Evolutionary conservation across 176 grass and related monocot genomes (phyloP).

Genomic region (Miscanthus lutarioriparius): DNA sequence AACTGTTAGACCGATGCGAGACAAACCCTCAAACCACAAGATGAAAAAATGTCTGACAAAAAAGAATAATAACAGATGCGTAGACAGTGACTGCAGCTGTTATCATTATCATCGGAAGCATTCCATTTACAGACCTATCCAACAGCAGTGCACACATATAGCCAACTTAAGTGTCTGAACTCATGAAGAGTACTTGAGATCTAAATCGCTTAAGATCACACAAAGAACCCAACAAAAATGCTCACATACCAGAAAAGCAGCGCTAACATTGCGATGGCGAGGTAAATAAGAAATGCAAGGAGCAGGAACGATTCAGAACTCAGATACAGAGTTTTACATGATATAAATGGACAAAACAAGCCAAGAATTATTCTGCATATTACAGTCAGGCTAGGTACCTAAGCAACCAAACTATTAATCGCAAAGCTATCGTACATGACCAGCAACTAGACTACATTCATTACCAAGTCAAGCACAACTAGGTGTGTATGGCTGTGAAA

Average conservation of each 20-base stretch:
- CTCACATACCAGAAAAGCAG: not conserved
- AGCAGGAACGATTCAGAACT: not conserved
- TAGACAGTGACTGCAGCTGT: not conserved
- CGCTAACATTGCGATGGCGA: not conserved
- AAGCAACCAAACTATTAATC: slow-evolving; percentile 41
- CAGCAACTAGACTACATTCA: slow-evolving; percentile 52
- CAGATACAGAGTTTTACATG: slow-evolving; percentile 44
- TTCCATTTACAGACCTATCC: not conserved
- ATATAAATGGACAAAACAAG: slow-evolving; percentile 28
- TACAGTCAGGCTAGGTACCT: slow-evolving; percentile 64
- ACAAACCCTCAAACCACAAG: not conserved
- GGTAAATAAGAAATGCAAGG: not conserved
- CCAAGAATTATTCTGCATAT: slow-evolving; percentile 45
- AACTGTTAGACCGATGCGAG: not conserved
- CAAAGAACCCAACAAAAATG: not conserved
- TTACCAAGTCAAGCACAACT: slow-evolving; percentile 52
- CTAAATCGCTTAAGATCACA: not conserved
- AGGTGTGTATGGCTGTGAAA: slow-evolving; percentile 35
- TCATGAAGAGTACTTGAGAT: not conserved
- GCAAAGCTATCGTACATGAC: slow-evolving; percentile 69
- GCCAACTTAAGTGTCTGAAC: not conserved
- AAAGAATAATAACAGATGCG: not conserved
- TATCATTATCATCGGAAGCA: not conserved
- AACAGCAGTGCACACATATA: not conserved
- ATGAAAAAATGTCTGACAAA: not conserved